Percentiles rank a stretch among this genome's conserved stretches.
phyloP scores from a whole-genome alignment of 2,329 filamentous ascomycete species.

The Aspergillus pseudoviridinutans region DNA sequence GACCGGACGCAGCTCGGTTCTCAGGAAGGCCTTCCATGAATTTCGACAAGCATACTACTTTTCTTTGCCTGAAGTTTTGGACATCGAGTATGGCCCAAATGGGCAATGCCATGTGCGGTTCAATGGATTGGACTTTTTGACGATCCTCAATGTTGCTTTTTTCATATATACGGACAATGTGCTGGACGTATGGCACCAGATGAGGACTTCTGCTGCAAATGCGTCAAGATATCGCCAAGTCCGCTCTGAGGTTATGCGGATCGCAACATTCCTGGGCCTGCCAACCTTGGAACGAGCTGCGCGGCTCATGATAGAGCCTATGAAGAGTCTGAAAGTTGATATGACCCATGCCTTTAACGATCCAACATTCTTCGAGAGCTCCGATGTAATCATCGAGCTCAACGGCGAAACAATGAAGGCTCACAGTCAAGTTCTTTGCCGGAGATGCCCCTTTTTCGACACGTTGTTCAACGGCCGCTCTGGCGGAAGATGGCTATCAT shows the following conservation, averaged over 20 bases:
- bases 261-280: constrained; percentile 70
- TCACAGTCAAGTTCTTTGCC: constrained; percentile 76
- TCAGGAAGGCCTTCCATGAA: constrained; percentile 60
- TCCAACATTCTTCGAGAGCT: constrained; percentile 68
- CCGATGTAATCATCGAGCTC: constrained; percentile 75
- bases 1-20: constrained; percentile 64
- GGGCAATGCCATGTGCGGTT: constrained; percentile 61
- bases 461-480: constrained; percentile 87
- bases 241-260: constrained; percentile 79
- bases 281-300: constrained; percentile 70
- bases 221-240: constrained; percentile 74
- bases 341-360: constrained; percentile 67
- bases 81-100: constrained; percentile 50
- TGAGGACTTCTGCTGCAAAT: constrained; percentile 59
- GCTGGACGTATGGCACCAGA: constrained; percentile 83
- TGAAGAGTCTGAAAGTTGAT: constrained; percentile 63
- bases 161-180: constrained; percentile 77
- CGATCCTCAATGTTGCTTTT: constrained; percentile 72
- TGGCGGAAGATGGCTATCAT: constrained; percentile 75
- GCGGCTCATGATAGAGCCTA: constrained; percentile 66
- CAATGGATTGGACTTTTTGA: constrained; percentile 68
- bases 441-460: constrained; percentile 87
- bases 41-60: constrained; percentile 54
- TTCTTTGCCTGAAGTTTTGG: constrained; percentile 58
- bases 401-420: constrained; percentile 64